Evolutionary conservation across 1,284 basidiomycete genomes (phyloP).

Genomic region (Ceratobasidium sp.): DNA sequence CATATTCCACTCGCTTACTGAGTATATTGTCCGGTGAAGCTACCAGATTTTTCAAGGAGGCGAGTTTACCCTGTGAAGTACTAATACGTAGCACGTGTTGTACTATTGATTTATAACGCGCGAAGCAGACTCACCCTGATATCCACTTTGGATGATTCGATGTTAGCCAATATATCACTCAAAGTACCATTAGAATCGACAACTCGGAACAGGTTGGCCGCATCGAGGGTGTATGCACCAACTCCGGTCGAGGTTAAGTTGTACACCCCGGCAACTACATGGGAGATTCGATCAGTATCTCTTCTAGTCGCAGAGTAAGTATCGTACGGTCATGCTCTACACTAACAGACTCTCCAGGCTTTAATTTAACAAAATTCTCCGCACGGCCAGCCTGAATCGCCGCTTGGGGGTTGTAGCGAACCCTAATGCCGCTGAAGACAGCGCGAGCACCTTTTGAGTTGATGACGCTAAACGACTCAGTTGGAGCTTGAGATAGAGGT

Average conservation of each 20-base stretch:
- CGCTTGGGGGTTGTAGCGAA: slow-evolving; percentile 54
- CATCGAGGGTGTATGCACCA: slow-evolving; percentile 62
- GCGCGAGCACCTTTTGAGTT: slow-evolving; percentile 60
- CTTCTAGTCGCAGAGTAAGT: too few relatives aligned
- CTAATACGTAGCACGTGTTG: too few relatives aligned
- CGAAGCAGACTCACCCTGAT: too few relatives aligned
- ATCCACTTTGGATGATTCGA: slow-evolving; percentile 58
- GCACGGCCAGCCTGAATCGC: slow-evolving; percentile 50
- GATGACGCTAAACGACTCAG: slow-evolving; percentile 63
- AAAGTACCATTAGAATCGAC: slow-evolving; percentile 57
- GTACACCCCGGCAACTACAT: slow-evolving; percentile 64
- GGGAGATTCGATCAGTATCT: too few relatives aligned
- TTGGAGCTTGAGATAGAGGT: slow-evolving; percentile 61
- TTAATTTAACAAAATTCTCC: slow-evolving; percentile 59
- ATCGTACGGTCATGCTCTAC: slow-evolving; percentile 61
- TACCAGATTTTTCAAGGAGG: too few relatives aligned
- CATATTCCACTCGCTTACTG: slow-evolving; percentile 15
- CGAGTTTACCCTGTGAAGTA: too few relatives aligned
- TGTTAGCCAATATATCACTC: slow-evolving; percentile 58
- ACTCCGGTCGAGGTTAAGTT: slow-evolving; percentile 64
- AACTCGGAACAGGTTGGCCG: slow-evolving; percentile 64
- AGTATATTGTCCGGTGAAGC: too few relatives aligned
- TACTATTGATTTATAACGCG: too few relatives aligned
- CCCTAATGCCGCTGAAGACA: slow-evolving; percentile 56
- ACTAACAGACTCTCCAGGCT: slow-evolving; percentile 62